phyloP scores from a whole-genome alignment of 257 asterid genomes.

The Salvia rosmarinus region DNA sequence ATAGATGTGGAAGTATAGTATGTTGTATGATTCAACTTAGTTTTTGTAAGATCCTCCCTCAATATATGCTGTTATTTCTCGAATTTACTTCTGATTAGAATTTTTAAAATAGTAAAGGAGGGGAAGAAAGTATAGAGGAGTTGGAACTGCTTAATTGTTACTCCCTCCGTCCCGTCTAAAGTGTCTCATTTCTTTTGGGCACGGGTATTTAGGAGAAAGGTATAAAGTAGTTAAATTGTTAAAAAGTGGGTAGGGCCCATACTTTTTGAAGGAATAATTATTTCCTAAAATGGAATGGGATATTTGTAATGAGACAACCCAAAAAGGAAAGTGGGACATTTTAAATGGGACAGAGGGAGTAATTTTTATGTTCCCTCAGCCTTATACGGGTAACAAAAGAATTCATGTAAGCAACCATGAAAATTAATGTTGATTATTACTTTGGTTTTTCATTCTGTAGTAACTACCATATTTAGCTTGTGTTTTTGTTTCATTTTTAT shows the following conservation, averaged over 20 bases:
- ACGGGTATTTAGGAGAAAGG: too few relatives aligned
- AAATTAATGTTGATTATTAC: not conserved
- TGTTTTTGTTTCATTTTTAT: not conserved
- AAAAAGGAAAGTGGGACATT: too few relatives aligned
- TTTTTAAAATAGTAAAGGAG: not conserved
- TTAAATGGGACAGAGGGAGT: too few relatives aligned
- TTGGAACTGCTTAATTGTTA: conserved; percentile 7
- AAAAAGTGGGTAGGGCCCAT: too few relatives aligned
- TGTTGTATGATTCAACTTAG: not conserved
- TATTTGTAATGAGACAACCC: too few relatives aligned
- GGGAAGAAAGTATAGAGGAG: not conserved
- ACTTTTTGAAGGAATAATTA: too few relatives aligned
- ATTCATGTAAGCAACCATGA: not conserved
- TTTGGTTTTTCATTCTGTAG: conserved; percentile 13
- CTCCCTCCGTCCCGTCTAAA: too few relatives aligned
- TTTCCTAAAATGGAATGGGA: too few relatives aligned
- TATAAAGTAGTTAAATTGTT: too few relatives aligned
- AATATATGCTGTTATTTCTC: not conserved
- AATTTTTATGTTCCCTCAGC: conserved; percentile 1
- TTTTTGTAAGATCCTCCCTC: not conserved
- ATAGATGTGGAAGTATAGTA: not conserved
- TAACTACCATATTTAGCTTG: not conserved
- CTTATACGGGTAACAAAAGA: conserved; percentile 3
- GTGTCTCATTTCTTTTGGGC: too few relatives aligned
- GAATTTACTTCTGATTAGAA: not conserved